Base-by-base conservation (phyloP, 805 yeast genomes). In the Cyberlindnera petersonii region DNA sequence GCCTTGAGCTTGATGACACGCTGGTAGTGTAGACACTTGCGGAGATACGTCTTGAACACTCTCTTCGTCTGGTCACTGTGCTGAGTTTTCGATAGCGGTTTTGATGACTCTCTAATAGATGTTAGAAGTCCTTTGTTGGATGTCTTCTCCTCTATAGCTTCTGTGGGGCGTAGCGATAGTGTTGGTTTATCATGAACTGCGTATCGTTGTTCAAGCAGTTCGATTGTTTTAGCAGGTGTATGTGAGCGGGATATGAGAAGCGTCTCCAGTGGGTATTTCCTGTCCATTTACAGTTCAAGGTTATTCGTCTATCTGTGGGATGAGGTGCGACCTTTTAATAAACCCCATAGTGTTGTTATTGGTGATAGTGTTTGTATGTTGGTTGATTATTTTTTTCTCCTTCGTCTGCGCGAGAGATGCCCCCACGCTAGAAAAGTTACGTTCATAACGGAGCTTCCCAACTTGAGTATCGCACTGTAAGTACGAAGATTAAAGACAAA, bases 181-280 rank as follows among this genome's bases (percentile, higher is more conserved):
- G 63, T 37, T 46, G 61, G 43, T 58, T 47, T 46, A 60, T 52
- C 36, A 47, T 57, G 44, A 8, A 40, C 26, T 0, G 50, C 49
- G 42, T 68, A 68, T 11, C 72, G 48, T 22, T 58, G 56, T 19
- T 47, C 48, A n/a, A 68, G 46, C 2, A 66, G 52, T 40, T 66
- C 63, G 6, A 58, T 43, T 6, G 62, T 56, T 30, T 49, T 40
- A 15, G 48, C 35, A 3, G 50, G 18, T 6, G 36, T 33, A 23
- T 48, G 47, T 3, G 56, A 47, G 4, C 58, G 42, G 1, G 53
- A 43, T 1, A 54, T 37, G 13, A 54, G 32, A 15, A 45, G 37
- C 1, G 47, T 19, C 35, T 54, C 58, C 15, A 53, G 24, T 9
- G 56, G 56, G 34, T 50, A 49, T 26, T 48, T 47, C 24, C 48